Percentiles rank a stretch among this genome's conserved stretches.
phyloP scores from a whole-genome alignment of 1,139 yeast species.

The Candida sanyaensis region DNA sequence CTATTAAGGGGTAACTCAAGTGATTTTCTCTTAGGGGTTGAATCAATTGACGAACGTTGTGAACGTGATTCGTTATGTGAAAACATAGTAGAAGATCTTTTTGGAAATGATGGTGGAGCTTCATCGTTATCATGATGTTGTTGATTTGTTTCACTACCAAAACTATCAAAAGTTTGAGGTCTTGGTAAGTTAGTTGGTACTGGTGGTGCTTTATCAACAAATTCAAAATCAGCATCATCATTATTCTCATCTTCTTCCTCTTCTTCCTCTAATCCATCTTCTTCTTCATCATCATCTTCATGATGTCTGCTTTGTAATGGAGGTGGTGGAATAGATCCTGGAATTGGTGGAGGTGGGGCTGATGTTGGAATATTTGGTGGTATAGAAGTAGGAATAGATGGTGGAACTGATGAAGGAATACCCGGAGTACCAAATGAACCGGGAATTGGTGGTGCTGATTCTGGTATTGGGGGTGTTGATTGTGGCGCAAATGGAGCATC shows the following conservation, averaged over 20 bases:
- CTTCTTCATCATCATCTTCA: constrained; percentile 8
- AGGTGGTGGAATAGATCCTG: constrained; percentile 2
- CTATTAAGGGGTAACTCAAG: constrained; percentile 15
- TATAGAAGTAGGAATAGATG: constrained; percentile 7
- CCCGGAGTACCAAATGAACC: constrained; percentile 5
- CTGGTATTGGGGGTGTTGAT: neutral
- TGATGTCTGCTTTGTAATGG: neutral
- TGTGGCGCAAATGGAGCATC: neutral
- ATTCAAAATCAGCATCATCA: constrained; percentile 16
- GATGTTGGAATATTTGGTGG: constrained; percentile 1
- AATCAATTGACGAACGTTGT: constrained; percentile 28
- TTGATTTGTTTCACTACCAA: neutral
- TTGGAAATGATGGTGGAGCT: constrained; percentile 17
- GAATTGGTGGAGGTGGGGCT: constrained; percentile 5
- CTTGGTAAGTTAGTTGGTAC: constrained; percentile 8
- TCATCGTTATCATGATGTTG: neutral
- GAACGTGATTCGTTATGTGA: constrained; percentile 19
- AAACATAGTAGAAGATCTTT: constrained; percentile 25
- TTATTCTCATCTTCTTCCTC: constrained; percentile 9
- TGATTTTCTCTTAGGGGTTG: constrained; percentile 9
- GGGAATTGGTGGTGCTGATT: constrained; percentile 8
- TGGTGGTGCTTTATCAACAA: constrained; percentile 6
- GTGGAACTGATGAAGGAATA: constrained; percentile 5
- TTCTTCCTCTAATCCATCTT: constrained; percentile 11
- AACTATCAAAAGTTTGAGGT: neutral